Evolutionary conservation across 1,284 basidiomycete genomes (phyloP).

Genomic region (Grifola frondosa): DNA sequence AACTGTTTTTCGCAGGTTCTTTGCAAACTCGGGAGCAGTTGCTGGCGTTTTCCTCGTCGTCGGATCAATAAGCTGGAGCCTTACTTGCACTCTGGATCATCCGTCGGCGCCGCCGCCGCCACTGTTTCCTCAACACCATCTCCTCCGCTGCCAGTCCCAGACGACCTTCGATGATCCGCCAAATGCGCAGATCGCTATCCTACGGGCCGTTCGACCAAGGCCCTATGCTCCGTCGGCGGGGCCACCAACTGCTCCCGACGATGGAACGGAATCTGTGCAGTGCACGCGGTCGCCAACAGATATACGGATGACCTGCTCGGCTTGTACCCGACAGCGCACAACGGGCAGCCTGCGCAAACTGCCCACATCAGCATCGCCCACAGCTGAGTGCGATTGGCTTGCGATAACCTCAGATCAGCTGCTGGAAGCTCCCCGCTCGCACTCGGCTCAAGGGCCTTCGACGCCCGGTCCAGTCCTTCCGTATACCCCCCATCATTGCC

Average conservation of each 20-base stretch:
- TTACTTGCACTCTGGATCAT: slow-evolving; percentile 40
- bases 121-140: slow-evolving; percentile 33
- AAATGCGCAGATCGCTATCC: slow-evolving; percentile 16
- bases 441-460: slow-evolving; percentile 21
- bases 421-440: slow-evolving; percentile 7
- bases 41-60: slow-evolving; percentile 57
- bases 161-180: slow-evolving; percentile 31
- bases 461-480: slow-evolving; percentile 52
- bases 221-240: slow-evolving; percentile 10
- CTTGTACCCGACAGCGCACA: slow-evolving; percentile 8
- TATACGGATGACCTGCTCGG: no score
- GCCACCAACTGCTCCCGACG: no score
- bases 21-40: slow-evolving; percentile 52
- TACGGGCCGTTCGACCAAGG: slow-evolving; percentile 17
- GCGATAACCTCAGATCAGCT: slow-evolving; percentile 21
- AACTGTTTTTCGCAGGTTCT: slow-evolving; percentile 41
- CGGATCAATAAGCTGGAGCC: no score
- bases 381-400: slow-evolving; percentile 15
- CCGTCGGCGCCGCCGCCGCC: slow-evolving; percentile 34
- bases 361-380: no score
- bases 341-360: no score
- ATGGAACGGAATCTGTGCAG: no score
- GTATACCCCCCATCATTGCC: slow-evolving; percentile 55
- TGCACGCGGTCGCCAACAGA: no score
- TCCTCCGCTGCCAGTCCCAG: slow-evolving; percentile 32